Base-by-base conservation (phyloP, 352 stramenopile species). In the Globisporangium mamillatum region DNA sequence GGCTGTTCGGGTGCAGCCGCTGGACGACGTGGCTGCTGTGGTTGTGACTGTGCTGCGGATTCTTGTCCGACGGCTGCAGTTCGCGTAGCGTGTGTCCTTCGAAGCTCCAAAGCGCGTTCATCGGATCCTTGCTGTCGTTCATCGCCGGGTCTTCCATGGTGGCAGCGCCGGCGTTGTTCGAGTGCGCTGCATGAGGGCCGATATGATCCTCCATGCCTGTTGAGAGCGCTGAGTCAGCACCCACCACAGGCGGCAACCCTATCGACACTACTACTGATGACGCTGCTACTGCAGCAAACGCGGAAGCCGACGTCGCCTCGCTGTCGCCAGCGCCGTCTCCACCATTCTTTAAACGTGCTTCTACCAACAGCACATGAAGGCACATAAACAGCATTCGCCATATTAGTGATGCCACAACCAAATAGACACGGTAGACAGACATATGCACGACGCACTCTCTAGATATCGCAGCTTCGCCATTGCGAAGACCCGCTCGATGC, bases 31-130 rank as follows among this genome's bases (percentile, higher is more conserved):
- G 38, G 38, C 12, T 46, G 5, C 10, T 46, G 38, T 46, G 38
- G 5, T 46, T 46, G 38, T 46, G 60, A 5, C 16, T 12, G 62
- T 76, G 72, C 32, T 77, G 69, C 36, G 77, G 76, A 27, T 87
- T 85, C 56, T 77, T 77, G 44, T 69, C 57, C 1, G 78, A 78
- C 3, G 77, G 60, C 60, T 75, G 74, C 27, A 92, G 57, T 41
- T 89, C 71, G 3, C 77, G 73, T 29, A 92, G 64, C 3, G 67
- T 73, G 64, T 92, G 84, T 2, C 84, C 84, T 55, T 80, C 74
- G 54, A 92, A 92, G 14, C 64, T 89, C 81, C 82, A 89, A 55
- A 92, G 67, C 22, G 84, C 84, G 4, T 88, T 88, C 75, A 87
- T 86, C 50, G 71, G 74, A 63, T 89, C 76, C 58, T 81, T 80